These are phyloP conservation scores for Starmera dryadoides DNA, from an alignment of 805 yeast genomes.

Conservation along the genomic window DNA sequence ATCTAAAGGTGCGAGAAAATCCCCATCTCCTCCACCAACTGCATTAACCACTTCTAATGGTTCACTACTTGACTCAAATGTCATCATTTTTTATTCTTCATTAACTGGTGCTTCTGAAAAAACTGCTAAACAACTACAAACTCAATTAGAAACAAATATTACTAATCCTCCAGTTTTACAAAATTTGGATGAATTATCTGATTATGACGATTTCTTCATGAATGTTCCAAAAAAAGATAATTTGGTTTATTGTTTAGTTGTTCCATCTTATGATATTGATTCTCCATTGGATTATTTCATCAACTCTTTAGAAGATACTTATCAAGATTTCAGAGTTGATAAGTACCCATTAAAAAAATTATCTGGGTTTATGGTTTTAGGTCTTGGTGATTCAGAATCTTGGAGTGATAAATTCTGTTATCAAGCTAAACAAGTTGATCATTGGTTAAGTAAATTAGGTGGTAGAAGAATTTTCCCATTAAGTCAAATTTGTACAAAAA, in stretches of 20 bases:
- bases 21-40: constrained; percentile 13
- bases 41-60: constrained; percentile 33
- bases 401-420: constrained; percentile 85
- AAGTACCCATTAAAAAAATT: constrained; percentile 65
- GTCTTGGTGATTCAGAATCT: constrained; percentile 81
- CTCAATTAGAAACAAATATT: constrained; percentile 16
- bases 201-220: constrained; percentile 75
- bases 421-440: constrained; percentile 72
- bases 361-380: constrained; percentile 79
- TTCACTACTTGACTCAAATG: constrained; percentile 43
- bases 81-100: constrained; percentile 73
- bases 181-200: constrained; percentile 76
- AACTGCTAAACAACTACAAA: constrained; percentile 48
- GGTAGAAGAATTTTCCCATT: constrained; percentile 78
- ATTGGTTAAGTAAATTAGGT: constrained; percentile 75
- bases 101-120: constrained; percentile 77
- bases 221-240: constrained; percentile 45
- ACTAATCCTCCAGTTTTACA: constrained; percentile 43
- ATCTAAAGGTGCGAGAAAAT: constrained; percentile 24
- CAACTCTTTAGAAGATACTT: constrained; percentile 73
- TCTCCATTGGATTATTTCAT: constrained; percentile 86
- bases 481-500: constrained; percentile 78
- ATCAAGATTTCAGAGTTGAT: constrained; percentile 79
- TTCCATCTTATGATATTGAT: constrained; percentile 90
- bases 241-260: constrained; percentile 59